Conservation (phyloP, 495 filamentous ascomycete species). For the Neurospora sublineolata region DNA sequence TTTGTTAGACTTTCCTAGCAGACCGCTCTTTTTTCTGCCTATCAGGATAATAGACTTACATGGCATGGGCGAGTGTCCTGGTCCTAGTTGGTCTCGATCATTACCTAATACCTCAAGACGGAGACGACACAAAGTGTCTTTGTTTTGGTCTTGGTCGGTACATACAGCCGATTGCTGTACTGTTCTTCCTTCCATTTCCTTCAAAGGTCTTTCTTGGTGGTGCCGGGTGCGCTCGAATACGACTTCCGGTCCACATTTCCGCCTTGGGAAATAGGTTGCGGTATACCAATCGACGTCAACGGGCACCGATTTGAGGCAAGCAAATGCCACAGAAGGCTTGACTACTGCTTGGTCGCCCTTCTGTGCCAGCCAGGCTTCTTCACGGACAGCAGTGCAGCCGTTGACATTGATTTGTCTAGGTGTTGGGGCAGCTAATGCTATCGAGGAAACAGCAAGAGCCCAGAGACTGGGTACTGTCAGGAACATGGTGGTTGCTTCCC, state of each 20-base stretch:
- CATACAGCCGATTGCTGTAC: neutral
- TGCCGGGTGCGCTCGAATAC: slow-evolving; percentile 33
- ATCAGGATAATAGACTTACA: neutral
- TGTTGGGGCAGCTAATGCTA: no score
- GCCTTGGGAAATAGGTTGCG: slow-evolving; percentile 26
- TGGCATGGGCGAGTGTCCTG: neutral
- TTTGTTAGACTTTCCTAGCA: neutral
- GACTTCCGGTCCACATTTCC: slow-evolving; percentile 27
- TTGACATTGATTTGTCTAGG: neutral
- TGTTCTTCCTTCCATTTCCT: neutral
- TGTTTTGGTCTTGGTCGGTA: no score
- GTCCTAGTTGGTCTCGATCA: neutral
- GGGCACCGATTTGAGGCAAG: slow-evolving; percentile 13
- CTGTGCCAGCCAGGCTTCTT: neutral
- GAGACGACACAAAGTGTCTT: neutral
- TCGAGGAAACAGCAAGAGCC: no score
- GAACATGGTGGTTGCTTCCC: no score
- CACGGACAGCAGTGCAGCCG: neutral
- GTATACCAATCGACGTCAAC: slow-evolving; percentile 6
- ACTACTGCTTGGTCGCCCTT: neutral
- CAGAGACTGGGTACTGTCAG: no score
- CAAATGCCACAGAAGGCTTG: slow-evolving; percentile 10
- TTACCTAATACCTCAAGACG: neutral
- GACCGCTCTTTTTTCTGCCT: neutral
- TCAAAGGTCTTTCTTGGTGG: no score